phyloP scores from a whole-genome alignment of 164 flowering plant species.

The Kingdonia uniflora region DNA sequence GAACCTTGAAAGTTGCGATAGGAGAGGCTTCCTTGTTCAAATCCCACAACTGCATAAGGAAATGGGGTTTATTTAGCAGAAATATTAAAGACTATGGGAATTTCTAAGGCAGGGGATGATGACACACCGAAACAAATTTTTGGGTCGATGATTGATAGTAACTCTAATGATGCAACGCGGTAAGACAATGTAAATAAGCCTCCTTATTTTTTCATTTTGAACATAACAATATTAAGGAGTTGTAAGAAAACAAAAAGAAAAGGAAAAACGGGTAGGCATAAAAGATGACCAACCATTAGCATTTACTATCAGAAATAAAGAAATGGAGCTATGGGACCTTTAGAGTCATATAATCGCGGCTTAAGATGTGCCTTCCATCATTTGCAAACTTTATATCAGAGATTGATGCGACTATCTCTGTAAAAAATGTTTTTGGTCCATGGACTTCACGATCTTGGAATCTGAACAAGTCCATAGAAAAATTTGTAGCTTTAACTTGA shows the following conservation, averaged over 20 bases:
- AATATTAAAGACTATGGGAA: too few relatives aligned
- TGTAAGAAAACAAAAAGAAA: too few relatives aligned
- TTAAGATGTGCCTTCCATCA: slow-evolving; percentile 62
- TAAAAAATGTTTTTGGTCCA: slow-evolving; percentile 57
- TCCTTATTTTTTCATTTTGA: too few relatives aligned
- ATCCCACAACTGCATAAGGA: slow-evolving; percentile 67
- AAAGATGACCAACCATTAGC: too few relatives aligned
- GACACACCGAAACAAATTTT: too few relatives aligned
- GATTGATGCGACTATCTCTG: slow-evolving; percentile 66
- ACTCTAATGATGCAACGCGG: too few relatives aligned
- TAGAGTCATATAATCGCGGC: slow-evolving; percentile 80
- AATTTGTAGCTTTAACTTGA: background rate
- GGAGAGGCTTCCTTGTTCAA: slow-evolving; percentile 55
- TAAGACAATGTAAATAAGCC: too few relatives aligned
- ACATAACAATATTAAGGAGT: too few relatives aligned
- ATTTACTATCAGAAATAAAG: too few relatives aligned
- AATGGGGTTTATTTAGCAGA: slow-evolving; percentile 11
- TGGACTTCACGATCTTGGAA: slow-evolving; percentile 42
- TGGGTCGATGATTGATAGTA: too few relatives aligned
- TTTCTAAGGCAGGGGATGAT: too few relatives aligned
- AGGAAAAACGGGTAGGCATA: too few relatives aligned
- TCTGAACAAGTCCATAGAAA: slow-evolving; percentile 23
- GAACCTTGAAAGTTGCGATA: slow-evolving; percentile 55
- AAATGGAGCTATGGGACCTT: slow-evolving; percentile 39
- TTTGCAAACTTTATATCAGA: slow-evolving; percentile 65